These are phyloP conservation scores for Penicillium sp. DNA, from an alignment of 2,329 filamentous ascomycete species.

Conservation along the genomic window DNA sequence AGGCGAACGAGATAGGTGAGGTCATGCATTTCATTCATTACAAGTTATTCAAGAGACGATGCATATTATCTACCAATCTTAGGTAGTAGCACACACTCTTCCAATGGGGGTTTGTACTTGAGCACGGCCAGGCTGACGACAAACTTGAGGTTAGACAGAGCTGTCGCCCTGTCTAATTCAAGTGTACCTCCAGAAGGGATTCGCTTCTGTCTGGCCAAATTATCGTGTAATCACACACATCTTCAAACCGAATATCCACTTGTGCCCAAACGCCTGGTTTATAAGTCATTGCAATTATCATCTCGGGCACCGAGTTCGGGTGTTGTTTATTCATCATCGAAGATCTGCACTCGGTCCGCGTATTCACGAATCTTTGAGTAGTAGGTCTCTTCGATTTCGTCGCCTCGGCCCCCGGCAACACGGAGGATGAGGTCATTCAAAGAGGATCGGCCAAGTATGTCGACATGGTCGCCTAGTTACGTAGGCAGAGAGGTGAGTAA, in stretches of 20 bases:
- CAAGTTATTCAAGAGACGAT: too few relatives aligned
- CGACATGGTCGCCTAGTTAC: constrained; percentile 73
- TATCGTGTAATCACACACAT: constrained; percentile 17
- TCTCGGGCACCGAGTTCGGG: neutral
- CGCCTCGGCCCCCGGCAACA: constrained; percentile 78
- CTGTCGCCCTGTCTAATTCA: too few relatives aligned
- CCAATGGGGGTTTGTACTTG: too few relatives aligned
- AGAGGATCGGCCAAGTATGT: constrained; percentile 82
- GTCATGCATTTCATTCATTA: too few relatives aligned
- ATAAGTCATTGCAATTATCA: neutral
- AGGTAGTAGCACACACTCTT: too few relatives aligned
- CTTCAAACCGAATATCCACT: constrained; percentile 18
- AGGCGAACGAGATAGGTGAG: too few relatives aligned
- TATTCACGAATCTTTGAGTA: constrained; percentile 79
- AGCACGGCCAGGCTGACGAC: too few relatives aligned
- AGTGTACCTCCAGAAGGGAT: too few relatives aligned
- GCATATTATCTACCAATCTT: too few relatives aligned
- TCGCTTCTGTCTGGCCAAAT: too few relatives aligned
- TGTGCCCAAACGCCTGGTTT: neutral
- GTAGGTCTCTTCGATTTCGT: constrained; percentile 69
- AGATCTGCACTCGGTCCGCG: constrained; percentile 74
- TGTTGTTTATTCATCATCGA: constrained; percentile 45
- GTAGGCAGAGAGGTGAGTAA: neutral
- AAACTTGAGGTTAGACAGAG: too few relatives aligned
- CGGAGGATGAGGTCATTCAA: constrained; percentile 85